Percentiles rank a stretch among this genome's conserved stretches.
Evolutionary conservation across 495 filamentous ascomycete genomes (phyloP).

Genomic region (Terfezia claveryi): DNA sequence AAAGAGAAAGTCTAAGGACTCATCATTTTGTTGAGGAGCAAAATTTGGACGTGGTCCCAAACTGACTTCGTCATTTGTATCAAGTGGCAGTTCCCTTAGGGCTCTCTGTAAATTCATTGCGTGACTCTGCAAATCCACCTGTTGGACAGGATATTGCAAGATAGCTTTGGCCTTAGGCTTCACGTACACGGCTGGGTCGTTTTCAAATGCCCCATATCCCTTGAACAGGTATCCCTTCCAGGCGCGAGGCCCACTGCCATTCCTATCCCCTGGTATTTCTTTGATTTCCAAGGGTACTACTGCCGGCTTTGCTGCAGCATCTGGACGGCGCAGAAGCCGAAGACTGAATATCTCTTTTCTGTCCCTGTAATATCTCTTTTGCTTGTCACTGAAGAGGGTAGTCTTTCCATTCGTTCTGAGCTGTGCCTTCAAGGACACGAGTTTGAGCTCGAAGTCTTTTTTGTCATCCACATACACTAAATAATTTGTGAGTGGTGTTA

Average conservation of each 20-base stretch:
- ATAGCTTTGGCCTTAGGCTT: background rate
- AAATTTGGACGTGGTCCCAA: no score
- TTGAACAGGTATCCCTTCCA: background rate
- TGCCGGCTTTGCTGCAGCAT: conserved; percentile 1
- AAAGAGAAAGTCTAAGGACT: no score
- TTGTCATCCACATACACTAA: conserved; percentile 10
- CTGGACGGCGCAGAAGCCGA: conserved; percentile 12
- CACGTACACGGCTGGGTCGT: background rate
- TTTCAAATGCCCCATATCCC: background rate
- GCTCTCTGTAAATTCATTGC: background rate
- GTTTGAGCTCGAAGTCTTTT: conserved; percentile 13
- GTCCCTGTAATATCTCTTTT: conserved; percentile 5
- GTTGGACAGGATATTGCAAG: no score
- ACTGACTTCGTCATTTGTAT: no score
- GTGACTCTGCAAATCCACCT: background rate
- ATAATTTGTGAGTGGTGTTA: conserved; percentile 4
- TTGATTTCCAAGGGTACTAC: conserved; percentile 11
- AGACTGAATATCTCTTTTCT: conserved; percentile 3
- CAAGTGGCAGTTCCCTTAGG: no score
- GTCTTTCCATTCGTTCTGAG: conserved; percentile 8
- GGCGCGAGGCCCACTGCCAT: background rate
- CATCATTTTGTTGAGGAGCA: no score
- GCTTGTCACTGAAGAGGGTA: conserved; percentile 3
- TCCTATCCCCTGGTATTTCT: background rate
- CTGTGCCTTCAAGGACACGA: conserved; percentile 10